phyloP scores from a whole-genome alignment of 495 filamentous ascomycete species.

The Annulohypoxylon bovei region DNA sequence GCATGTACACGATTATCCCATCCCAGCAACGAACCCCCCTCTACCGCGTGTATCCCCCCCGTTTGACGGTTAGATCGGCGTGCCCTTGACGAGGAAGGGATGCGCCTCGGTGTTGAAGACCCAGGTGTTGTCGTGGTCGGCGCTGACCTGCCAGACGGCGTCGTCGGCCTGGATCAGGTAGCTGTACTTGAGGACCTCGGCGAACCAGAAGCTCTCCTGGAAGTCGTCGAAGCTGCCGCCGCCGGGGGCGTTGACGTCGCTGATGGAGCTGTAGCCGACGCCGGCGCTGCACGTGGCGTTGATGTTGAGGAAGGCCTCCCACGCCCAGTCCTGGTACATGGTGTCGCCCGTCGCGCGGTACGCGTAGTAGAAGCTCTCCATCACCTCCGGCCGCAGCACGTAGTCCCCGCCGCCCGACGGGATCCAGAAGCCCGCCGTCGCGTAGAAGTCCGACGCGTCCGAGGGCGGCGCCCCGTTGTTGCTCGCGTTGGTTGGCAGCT shows the following conservation, averaged over 20 bases:
- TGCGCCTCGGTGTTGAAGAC: constrained; percentile 91
- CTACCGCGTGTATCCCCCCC: background rate
- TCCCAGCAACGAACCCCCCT: background rate
- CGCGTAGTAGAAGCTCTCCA: constrained; percentile 91
- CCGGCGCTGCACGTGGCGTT: constrained; percentile 69
- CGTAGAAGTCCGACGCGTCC: constrained; percentile 67
- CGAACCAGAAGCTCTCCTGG: constrained; percentile 92
- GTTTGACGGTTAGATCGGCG: constrained; percentile 43
- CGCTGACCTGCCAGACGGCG: constrained; percentile 71
- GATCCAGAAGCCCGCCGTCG: constrained; percentile 78
- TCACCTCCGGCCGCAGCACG: constrained; percentile 81
- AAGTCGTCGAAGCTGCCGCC: constrained; percentile 74
- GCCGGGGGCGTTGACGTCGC: constrained; percentile 68
- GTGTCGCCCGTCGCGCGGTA: constrained; percentile 77
- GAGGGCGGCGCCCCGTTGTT: constrained; percentile 55
- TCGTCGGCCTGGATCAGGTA: constrained; percentile 76
- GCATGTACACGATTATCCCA: too few species aligned
- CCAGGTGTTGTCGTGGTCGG: constrained; percentile 66
- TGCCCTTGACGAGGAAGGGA: constrained; percentile 68
- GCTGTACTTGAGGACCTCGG: constrained; percentile 88
- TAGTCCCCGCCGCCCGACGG: constrained; percentile 61
- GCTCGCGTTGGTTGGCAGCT: constrained; percentile 48
- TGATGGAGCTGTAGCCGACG: constrained; percentile 73
- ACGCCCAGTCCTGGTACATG: constrained; percentile 84
- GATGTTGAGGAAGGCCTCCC: constrained; percentile 80